These are phyloP conservation scores for Friedmanniomyces endolithicus DNA, from an alignment of 495 filamentous ascomycete species.

Conservation along the genomic window DNA sequence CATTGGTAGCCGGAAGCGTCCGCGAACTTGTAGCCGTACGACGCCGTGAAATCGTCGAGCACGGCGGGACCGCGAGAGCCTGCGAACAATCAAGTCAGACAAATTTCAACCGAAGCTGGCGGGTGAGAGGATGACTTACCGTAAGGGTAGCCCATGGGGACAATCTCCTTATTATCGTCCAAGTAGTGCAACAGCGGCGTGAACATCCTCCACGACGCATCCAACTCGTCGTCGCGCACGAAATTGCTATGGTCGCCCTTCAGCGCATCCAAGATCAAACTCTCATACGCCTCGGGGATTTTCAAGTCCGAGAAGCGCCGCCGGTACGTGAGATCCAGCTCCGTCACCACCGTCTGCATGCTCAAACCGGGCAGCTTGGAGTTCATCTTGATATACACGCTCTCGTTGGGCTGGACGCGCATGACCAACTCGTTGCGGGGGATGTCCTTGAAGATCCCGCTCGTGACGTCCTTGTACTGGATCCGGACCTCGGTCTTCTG, in stretches of 20 bases:
- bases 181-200: conserved; percentile 94
- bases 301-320: conserved; percentile 97
- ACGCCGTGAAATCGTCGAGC: conserved; percentile 93
- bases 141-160: conserved; percentile 99
- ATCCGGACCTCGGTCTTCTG: conserved; percentile 99
- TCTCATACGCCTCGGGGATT: conserved; percentile 99
- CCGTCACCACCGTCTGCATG: conserved; percentile 99
- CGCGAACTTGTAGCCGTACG: conserved; percentile 97
- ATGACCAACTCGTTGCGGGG: conserved; percentile 98
- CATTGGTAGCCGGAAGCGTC: conserved; percentile 94
- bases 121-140: conserved; percentile 68
- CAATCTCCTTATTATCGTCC: conserved; percentile 96
- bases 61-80: conserved; percentile 94
- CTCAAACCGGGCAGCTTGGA: conserved; percentile 95
- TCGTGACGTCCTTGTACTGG: conserved; percentile 98
- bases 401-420: conserved; percentile 98
- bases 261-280: conserved; percentile 88
- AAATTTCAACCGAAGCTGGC: conserved; percentile 7
- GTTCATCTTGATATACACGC: conserved; percentile 99
- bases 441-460: conserved; percentile 99
- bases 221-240: conserved; percentile 95
- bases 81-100: conserved; percentile 30
- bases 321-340: conserved; percentile 96
- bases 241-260: conserved; percentile 99
- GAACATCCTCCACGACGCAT: conserved; percentile 98